Evolutionary conservation across 2,329 filamentous ascomycete genomes (phyloP).

Genomic region (Xylaria sp.): DNA sequence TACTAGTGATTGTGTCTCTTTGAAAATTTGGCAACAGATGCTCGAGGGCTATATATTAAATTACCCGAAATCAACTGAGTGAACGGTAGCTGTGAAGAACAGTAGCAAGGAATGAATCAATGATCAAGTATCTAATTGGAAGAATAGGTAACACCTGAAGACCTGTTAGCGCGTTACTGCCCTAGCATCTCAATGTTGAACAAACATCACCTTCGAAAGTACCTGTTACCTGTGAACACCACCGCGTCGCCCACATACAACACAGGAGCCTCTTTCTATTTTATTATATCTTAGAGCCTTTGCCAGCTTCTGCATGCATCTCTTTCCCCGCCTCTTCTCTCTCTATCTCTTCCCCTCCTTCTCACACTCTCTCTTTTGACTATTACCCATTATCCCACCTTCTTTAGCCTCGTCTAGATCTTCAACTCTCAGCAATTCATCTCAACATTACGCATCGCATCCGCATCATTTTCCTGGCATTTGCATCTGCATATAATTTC

Average conservation of each 20-base stretch:
- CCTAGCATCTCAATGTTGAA: not conserved
- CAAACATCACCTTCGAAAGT: slow-evolving; percentile 7
- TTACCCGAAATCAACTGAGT: no score
- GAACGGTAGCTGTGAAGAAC: not conserved
- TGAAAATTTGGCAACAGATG: not conserved
- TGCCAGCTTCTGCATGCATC: not conserved
- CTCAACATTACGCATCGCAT: not conserved
- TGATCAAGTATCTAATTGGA: not conserved
- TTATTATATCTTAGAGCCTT: not conserved
- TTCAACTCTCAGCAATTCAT: not conserved
- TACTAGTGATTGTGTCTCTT: no score
- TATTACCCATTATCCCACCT: not conserved
- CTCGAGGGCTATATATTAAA: not conserved
- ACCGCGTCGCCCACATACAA: not conserved
- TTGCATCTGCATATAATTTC: no score
- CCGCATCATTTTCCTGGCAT: not conserved
- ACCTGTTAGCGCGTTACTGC: not conserved
- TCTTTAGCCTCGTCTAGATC: not conserved
- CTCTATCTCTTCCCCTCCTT: not conserved
- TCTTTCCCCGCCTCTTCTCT: not conserved
- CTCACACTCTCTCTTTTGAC: not conserved
- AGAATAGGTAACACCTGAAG: not conserved
- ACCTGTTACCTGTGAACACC: not conserved
- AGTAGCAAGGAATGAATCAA: not conserved
- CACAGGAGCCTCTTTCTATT: not conserved